A percentile compares a stretch with the other conserved stretches of the same genome.
Evolutionary conservation across 164 flowering plant genomes (phyloP).

Genomic region (Sextonia rubra): DNA sequence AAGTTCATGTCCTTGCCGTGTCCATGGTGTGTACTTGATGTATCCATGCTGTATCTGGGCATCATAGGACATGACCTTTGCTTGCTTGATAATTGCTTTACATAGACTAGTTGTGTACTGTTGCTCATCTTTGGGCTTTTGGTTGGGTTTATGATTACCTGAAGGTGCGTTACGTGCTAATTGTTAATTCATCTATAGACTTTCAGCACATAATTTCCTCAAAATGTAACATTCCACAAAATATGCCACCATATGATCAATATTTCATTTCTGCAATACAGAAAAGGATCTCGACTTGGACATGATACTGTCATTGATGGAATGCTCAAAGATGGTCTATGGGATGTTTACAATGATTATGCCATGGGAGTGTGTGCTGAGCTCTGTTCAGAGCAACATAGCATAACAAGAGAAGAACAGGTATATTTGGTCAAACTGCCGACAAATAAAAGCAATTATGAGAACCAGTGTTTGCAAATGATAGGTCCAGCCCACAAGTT

Average conservation of each 20-base stretch:
- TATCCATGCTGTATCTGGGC: too few species aligned
- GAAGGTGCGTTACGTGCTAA: background rate
- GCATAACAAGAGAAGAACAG: slow-evolving; percentile 67
- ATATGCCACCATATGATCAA: background rate
- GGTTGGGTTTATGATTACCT: background rate
- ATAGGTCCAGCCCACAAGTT: too few species aligned
- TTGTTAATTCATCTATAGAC: background rate
- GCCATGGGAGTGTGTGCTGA: slow-evolving; percentile 95
- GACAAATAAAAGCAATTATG: too few species aligned
- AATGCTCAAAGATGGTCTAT: slow-evolving; percentile 88
- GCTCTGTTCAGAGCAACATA: slow-evolving; percentile 73
- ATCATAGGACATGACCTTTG: too few species aligned
- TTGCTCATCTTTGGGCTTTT: background rate
- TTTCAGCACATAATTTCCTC: background rate
- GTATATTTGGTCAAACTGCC: slow-evolving; percentile 22
- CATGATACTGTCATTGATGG: slow-evolving; percentile 77
- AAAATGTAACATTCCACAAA: background rate
- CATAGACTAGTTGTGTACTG: background rate
- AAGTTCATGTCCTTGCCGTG: too few species aligned
- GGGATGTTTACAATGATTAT: slow-evolving; percentile 92
- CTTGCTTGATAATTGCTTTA: too few species aligned
- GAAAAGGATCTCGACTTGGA: slow-evolving; percentile 69
- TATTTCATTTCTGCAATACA: slow-evolving; percentile 16
- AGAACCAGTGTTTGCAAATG: too few species aligned
- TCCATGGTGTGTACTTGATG: too few species aligned